These are phyloP conservation scores for Apodospora peruviana DNA, from an alignment of 495 filamentous ascomycete genomes.

Conservation along the genomic window DNA sequence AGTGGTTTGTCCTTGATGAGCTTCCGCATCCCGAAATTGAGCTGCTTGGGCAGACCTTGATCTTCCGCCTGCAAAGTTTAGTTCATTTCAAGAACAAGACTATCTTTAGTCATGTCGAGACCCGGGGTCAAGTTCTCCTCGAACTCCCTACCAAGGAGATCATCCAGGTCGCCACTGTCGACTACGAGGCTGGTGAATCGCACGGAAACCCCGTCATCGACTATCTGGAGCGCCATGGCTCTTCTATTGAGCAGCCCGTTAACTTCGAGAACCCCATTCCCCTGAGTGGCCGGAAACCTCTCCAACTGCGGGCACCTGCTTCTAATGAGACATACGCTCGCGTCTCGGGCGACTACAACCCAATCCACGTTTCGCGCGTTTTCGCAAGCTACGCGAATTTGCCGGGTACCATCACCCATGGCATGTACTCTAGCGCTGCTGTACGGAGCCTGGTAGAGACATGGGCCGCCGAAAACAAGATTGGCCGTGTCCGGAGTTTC, in stretches of 20 bases:
- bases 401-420: conserved; percentile 94
- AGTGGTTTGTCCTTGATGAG: conserved; percentile 81
- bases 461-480: conserved; percentile 97
- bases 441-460: conserved; percentile 98
- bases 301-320: conserved; percentile 83
- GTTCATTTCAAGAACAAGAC: conserved; percentile 92
- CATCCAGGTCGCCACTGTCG: conserved; percentile 90
- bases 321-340: conserved; percentile 97
- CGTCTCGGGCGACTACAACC: conserved; percentile 97
- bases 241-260: conserved; percentile 91
- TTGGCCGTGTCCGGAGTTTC: conserved; percentile 95
- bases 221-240: conserved; percentile 87
- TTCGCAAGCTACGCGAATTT: conserved; percentile 94
- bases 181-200: conserved; percentile 83
- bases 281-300: conserved; percentile 81
- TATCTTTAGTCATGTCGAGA: conserved; percentile 89
- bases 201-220: conserved; percentile 96
- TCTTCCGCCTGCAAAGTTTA: conserved; percentile 90
- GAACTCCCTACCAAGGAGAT: conserved; percentile 97
- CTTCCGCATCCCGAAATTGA: conserved; percentile 66
- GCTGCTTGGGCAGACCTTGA: conserved; percentile 83
- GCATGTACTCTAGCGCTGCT: conserved; percentile 98
- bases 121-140: conserved; percentile 83
- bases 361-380: conserved; percentile 94
- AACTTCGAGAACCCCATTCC: conserved; percentile 97